Evolutionary conservation across 2,329 filamentous ascomycete genomes (phyloP).

Genomic region (Chrysosporium keratinophilum): DNA sequence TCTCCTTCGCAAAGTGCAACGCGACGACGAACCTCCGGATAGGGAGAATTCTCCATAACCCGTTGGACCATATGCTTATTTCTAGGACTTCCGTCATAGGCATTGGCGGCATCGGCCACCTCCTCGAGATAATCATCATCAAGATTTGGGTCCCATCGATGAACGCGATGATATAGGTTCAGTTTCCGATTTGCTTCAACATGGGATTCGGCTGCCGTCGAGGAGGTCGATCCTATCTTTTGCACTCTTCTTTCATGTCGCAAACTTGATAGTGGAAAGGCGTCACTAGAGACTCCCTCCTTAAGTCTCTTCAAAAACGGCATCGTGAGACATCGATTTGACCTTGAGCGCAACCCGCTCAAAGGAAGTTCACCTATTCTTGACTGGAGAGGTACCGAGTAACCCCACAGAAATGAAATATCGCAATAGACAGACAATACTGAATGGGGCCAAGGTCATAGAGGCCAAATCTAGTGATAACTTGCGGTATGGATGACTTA

Average conservation of each 20-base stretch:
- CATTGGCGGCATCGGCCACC: conserved; percentile 43
- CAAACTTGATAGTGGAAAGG: not conserved
- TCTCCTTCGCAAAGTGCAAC: not conserved
- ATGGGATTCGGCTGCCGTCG: not conserved
- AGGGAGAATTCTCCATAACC: conserved; percentile 54
- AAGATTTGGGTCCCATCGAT: conserved; percentile 55
- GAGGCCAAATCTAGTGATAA: not conserved
- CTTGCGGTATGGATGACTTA: not conserved
- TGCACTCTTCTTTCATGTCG: not conserved
- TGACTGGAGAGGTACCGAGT: too few species aligned
- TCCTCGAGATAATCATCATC: conserved; percentile 53
- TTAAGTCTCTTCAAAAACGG: conserved; percentile 2
- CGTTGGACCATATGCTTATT: conserved; percentile 42
- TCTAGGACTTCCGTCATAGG: conserved; percentile 2
- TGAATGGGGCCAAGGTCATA: not conserved
- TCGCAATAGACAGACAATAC: not conserved
- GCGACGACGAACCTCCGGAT: conserved; percentile 47
- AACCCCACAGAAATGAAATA: too few species aligned
- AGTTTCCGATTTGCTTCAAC: conserved; percentile 10
- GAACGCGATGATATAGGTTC: conserved; percentile 21
- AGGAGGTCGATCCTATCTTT: not conserved
- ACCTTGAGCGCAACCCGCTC: not conserved
- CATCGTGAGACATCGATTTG: conserved; percentile 6
- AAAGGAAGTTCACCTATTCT: not conserved
- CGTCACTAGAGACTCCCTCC: not conserved